Evolutionary conservation across 495 filamentous ascomycete genomes (phyloP).

Genomic region (Talaromyces trachyspermus): DNA sequence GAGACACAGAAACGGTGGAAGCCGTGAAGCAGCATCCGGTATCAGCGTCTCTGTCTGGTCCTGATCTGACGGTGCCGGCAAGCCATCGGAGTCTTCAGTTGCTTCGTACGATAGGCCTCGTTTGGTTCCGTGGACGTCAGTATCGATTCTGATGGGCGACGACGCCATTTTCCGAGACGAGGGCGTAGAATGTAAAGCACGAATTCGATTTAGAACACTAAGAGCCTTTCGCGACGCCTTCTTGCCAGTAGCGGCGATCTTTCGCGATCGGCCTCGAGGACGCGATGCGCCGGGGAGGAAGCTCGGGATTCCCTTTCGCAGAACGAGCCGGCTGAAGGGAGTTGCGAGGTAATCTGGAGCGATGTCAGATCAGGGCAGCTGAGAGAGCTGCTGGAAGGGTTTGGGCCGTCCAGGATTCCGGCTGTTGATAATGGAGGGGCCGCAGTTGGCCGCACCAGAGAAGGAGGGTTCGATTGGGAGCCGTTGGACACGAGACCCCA

Average conservation of each 20-base stretch:
- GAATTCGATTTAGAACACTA: slow-evolving; percentile 42
- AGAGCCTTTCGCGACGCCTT: slow-evolving; percentile 39
- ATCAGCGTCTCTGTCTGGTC: slow-evolving; percentile 13
- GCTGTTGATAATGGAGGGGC: slow-evolving; percentile 9
- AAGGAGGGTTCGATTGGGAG: slow-evolving; percentile 2
- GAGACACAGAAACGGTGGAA: slow-evolving; percentile 39
- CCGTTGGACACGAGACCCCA: slow-evolving; percentile 1
- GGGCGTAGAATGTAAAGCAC: slow-evolving; percentile 37
- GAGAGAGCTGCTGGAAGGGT: slow-evolving; percentile 38
- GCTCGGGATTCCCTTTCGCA: slow-evolving; percentile 28
- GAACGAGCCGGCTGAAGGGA: slow-evolving; percentile 18
- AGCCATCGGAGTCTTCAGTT: slow-evolving; percentile 25
- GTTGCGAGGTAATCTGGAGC: slow-evolving; percentile 26
- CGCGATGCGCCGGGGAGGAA: slow-evolving; percentile 26
- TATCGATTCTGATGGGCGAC: slow-evolving; percentile 41
- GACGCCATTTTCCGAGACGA: slow-evolving; percentile 41
- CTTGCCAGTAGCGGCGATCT: slow-evolving; percentile 22
- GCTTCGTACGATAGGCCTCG: slow-evolving; percentile 31
- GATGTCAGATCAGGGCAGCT: slow-evolving; percentile 46
- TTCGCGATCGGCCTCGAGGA: slow-evolving; percentile 26
- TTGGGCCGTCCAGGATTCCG: slow-evolving; percentile 42
- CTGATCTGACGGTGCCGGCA: slow-evolving; percentile 22
- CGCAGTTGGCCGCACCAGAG: slow-evolving; percentile 8
- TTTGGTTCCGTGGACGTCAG: slow-evolving; percentile 34
- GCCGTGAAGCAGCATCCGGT: slow-evolving; percentile 15